Evolutionary conservation across 2,329 filamentous ascomycete species (phyloP), one percentile per base, ranked within the genome.

Genomic region (Pseudogymnoascus sp.): DNA sequence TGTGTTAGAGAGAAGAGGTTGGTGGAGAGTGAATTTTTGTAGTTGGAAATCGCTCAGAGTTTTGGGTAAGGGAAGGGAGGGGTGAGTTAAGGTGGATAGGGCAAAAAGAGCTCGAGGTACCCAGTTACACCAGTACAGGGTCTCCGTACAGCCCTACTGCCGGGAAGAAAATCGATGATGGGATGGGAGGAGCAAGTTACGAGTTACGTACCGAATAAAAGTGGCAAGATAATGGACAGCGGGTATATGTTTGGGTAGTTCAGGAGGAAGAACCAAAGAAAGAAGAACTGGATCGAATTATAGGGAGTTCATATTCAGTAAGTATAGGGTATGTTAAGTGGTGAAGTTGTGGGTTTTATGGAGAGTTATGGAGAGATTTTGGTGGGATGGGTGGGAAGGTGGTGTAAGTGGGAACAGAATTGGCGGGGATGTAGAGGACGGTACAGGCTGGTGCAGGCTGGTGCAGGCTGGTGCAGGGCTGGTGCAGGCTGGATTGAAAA

Each of bases 131-230:
- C n/a, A 50, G 7, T 11, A 50, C 44, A 46, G 17, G 44, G 19
- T 4, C 4, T 19, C 42, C 11, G 7, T 9, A 7, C 42, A 29
- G 23, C 44, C 44, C 44, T 50, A 50, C 44, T 50, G 44, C 15
- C 44, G 44, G 44, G 44, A 50, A 29, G 44, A 29, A 46, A 50
- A 50, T 50, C 44, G 44, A 50, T 50, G 44, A 50, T 50, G 44
- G 44, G 44, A 33, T 11, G 31, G 10, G n/a, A 13, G 42, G 44
- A 13, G 7, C 44, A 50, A 50, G 26, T 29, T 29, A 29, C 26
- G 6, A 33, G 44, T 50, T 50, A 50, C 44, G 44, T 50, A 50
- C 44, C 44, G 21, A 29, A 29, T 50, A 50, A 50, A 50, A 50
- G 44, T 50, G 44, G 44, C 44, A 50, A 50, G 10, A 50, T n/a